phyloP scores from a whole-genome alignment of 192 early-diverging fungal species.

The Thoreauomyces humboldtii region DNA sequence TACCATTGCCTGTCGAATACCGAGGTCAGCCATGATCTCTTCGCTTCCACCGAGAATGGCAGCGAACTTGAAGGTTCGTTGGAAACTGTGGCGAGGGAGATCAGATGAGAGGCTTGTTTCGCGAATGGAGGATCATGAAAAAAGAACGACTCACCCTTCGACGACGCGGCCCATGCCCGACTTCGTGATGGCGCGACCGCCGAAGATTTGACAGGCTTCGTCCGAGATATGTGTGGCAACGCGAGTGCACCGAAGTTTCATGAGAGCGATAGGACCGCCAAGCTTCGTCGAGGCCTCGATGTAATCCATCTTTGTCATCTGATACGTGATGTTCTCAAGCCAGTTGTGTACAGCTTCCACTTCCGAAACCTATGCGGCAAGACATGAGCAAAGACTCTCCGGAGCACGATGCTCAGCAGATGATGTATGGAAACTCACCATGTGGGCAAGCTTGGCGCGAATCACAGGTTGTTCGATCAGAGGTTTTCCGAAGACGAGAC shows the following conservation, averaged over 20 bases:
- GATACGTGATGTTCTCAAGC: conserved; percentile 66
- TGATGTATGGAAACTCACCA: conserved; percentile 40
- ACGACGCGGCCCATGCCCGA: conserved; percentile 69
- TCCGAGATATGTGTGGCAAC: conserved; percentile 60
- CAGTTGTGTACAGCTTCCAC: conserved; percentile 58
- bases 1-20: conserved; percentile 61
- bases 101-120: too few relatives aligned
- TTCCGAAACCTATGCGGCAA: conserved; percentile 28
- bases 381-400: not conserved
- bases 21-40: conserved; percentile 59
- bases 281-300: conserved; percentile 57
- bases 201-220: conserved; percentile 68
- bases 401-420: too few relatives aligned
- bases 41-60: conserved; percentile 55
- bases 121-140: too few relatives aligned
- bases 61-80: conserved; percentile 62
- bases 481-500: conserved; percentile 71
- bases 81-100: conserved; percentile 50
- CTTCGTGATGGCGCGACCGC: conserved; percentile 65
- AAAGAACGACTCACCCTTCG: conserved; percentile 34
- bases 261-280: conserved; percentile 65
- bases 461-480: conserved; percentile 74
- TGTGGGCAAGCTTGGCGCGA: conserved; percentile 60
- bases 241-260: conserved; percentile 56
- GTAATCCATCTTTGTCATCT: conserved; percentile 69